Evolutionary conservation across 1,139 yeast genomes (phyloP), one percentile per base, ranked within the genome.

Genomic region (Taiozyma onychis): DNA sequence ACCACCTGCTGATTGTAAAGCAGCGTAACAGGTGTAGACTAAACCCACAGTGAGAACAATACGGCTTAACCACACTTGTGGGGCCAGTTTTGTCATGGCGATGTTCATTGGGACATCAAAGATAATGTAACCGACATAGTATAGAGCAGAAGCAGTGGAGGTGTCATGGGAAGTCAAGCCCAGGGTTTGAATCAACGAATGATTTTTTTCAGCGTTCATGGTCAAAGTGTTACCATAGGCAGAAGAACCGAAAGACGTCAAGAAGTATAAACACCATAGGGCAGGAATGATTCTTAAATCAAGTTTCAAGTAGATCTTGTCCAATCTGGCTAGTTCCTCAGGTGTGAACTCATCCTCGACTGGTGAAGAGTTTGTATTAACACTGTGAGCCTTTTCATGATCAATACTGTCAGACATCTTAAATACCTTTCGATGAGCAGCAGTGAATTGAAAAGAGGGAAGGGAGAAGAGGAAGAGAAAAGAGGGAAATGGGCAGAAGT

Each of bases 41-140:
- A 87, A 60, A 6, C 96, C 96, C 41, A 88, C 88, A 24, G 88
- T 75, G 45, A 86, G 72, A 32, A 87, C 85, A 58, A 86, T 88
- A 67, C 96, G 79, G 4, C 89, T 76, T 54, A 88, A 71, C 96
- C 96, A 88, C 2, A 88, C 77, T 61, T 88, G 95, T 1, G 96
- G 95, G 42, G 90, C 83, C 11, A 88, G 78, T 53, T 75, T 74
- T n/a, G 96, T 88, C 95, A 88, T 88, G 48, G 81, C 68, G 61
- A 88, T 74, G 67, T 88, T 88, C 93, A 88, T 87, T 26, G 96
- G 96, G 35, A 88, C 83, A 66, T 88, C 96, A 63, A 88, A 88
- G 45, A 88, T 71, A 57, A 88, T 88, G 65, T 79, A 86, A 5
- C 93, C 96, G 32, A 88, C 96, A 59, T 82, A 88, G 71, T 85